Percentiles rank a stretch among this genome's conserved stretches.
These are phyloP conservation scores for Rhipidocladum racemiflorum DNA, from an alignment of 176 grass and related monocot species.

Conservation along the genomic window DNA sequence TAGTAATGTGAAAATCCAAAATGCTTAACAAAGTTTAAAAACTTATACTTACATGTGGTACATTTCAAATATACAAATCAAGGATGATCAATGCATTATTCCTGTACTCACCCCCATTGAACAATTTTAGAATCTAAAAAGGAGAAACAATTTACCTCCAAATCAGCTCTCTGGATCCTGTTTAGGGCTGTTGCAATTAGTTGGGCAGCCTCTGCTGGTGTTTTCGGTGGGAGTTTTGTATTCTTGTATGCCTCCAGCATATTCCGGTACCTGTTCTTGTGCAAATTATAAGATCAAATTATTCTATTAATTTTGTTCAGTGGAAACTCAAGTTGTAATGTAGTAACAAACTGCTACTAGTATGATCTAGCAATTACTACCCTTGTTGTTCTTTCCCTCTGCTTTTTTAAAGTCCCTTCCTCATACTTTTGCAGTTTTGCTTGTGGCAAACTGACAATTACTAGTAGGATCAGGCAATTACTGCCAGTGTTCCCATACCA, in stretches of 20 bases:
- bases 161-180: constrained; percentile 33
- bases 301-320: background rate
- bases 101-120: background rate
- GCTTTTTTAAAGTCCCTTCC: background rate
- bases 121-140: background rate
- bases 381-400: background rate
- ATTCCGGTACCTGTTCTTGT: constrained; percentile 41
- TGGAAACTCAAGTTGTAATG: background rate
- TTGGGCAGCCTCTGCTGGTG: constrained; percentile 34
- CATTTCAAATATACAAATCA: background rate
- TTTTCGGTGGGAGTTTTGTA: constrained; percentile 26
- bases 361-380: background rate
- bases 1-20: background rate
- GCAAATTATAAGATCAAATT: constrained; percentile 7
- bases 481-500: background rate
- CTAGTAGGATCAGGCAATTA: background rate
- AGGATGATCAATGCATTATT: background rate
- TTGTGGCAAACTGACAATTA: background rate
- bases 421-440: background rate
- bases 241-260: constrained; percentile 51
- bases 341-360: background rate
- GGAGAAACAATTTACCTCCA: constrained; percentile 18
- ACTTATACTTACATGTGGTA: background rate
- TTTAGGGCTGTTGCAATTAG: constrained; percentile 40
- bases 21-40: background rate